These are phyloP conservation scores for Volvariella surrecta DNA, from an alignment of 1,284 basidiomycete species.

Conservation along the genomic window DNA sequence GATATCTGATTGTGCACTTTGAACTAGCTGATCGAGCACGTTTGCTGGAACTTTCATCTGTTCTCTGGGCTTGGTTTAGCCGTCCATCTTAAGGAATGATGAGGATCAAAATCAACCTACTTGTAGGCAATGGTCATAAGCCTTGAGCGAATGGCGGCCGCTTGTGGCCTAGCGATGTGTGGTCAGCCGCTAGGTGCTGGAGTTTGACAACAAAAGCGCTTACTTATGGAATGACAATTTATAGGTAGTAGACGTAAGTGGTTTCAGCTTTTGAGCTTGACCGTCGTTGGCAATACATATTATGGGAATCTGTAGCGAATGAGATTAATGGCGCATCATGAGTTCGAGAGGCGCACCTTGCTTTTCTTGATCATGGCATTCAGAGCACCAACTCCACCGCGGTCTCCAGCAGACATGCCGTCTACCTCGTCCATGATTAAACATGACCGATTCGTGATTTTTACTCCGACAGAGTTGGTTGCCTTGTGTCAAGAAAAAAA, in stretches of 20 bases:
- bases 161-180: conserved; percentile 80
- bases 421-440: conserved; percentile 99
- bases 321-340: conserved; percentile 2
- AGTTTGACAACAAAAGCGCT: conserved; percentile 13
- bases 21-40: conserved; percentile 88
- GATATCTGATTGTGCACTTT: conserved; percentile 89
- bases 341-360: conserved; percentile 38
- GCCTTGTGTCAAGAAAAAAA: conserved; percentile 32
- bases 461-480: conserved; percentile 60
- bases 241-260: conserved; percentile 69
- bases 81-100: conserved; percentile 1
- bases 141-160: conserved; percentile 69
- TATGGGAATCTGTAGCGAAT: conserved; percentile 74
- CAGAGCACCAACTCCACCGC: conserved; percentile 92
- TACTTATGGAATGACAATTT: conserved; percentile 74
- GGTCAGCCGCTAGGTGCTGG: neutral
- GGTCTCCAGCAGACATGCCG: conserved; percentile 96
- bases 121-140: conserved; percentile 87
- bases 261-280: conserved; percentile 84
- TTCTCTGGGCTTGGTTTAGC: conserved; percentile 59
- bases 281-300: conserved; percentile 97
- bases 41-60: conserved; percentile 87
- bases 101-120: conserved; percentile 30
- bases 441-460: conserved; percentile 75
- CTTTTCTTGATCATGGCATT: conserved; percentile 93